Evolutionary conservation across 1,284 basidiomycete genomes (phyloP), one percentile per base, ranked within the genome.

Genomic region (Fomitiporia mediterranea): DNA sequence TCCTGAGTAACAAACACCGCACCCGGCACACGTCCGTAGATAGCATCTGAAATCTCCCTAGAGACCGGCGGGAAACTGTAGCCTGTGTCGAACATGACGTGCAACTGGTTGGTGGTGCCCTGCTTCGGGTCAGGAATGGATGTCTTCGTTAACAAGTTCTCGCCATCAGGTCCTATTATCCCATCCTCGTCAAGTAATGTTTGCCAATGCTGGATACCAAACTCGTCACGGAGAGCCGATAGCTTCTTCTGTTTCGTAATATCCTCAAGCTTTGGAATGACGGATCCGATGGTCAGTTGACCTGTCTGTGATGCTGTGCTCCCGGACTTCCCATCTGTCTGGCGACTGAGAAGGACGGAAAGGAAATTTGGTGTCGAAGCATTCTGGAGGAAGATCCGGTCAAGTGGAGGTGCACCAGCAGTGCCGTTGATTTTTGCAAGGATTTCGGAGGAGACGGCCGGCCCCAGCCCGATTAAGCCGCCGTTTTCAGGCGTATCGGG

Each of bases 401-500:
- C 65, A 5, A 66, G 56, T 13, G 61, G 60, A 23, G 64, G 49
- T 34, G 59, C 56, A 23, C 64, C 64, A 28, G 52, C 43, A 11
- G 58, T 23, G 15, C 48, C 15, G 1, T 50, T 56, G 23, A 64
- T 28, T 8, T 35, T 15, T 23, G 37, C 25, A 23, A 34, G 58
- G 7, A 62, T 40, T 19, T 51, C 51, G 2, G 79, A 81, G 3
- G 71, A 73, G 15, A 66, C 65, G 60, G 71, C 72, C 19, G 80
- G 80, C 0, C 81, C 81, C 2, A 82, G 72, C 3, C 80, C 80
- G 48, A 82, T 68, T 30, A 81, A 66, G 13, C 78, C 81, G 46
- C 62, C 64, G 7, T 64, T 64, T 40, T 72, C 69, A 7, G 60
- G 60, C 2, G 59, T 58, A 39, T 55, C 44, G 11, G 17, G 13